Conservation (phyloP, 2,329 filamentous ascomycete genomes). For the Periglandula ipomoeae region DNA sequence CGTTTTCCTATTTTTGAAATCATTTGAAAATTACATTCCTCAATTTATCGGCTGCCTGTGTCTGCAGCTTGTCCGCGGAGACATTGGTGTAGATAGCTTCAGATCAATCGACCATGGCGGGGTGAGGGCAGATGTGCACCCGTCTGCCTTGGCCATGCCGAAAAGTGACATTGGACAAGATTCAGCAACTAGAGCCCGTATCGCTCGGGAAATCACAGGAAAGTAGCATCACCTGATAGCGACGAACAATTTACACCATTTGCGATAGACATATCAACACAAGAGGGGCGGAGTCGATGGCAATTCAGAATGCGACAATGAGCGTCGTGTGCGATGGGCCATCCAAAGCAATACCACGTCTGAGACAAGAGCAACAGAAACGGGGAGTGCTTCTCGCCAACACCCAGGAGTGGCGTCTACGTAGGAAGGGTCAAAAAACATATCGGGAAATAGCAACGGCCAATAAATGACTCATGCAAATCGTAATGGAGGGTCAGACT, state of each 20-base stretch:
- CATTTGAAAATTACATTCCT: not conserved
- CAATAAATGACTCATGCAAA: conserved; percentile 23
- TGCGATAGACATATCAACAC: not conserved
- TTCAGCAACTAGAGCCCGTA: conserved; percentile 8
- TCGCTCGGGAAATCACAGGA: conserved; percentile 6
- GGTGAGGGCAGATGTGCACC: not conserved
- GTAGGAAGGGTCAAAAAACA: not conserved
- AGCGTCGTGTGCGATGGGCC: conserved; percentile 8
- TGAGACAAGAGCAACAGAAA: not conserved
- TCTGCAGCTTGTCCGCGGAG: not conserved
- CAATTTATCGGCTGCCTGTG: not conserved
- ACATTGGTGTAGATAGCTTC: conserved; percentile 24
- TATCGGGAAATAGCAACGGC: not conserved
- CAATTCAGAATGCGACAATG: conserved; percentile 25
- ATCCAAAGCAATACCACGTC: conserved; percentile 7
- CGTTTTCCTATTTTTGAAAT: not conserved
- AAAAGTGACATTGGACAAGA: conserved; percentile 20
- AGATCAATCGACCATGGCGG: conserved; percentile 7
- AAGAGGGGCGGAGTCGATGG: conserved; percentile 8
- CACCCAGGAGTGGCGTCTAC: conserved; percentile 6
- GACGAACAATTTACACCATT: conserved; percentile 2
- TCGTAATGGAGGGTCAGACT: conserved; percentile 18
- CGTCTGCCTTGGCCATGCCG: not conserved
- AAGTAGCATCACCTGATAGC: conserved; percentile 12
- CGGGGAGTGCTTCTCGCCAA: conserved; percentile 5